Percentiles rank a stretch among this genome's conserved stretches.
These are phyloP conservation scores for Cryptomeria japonica DNA, from an alignment of 75 land plant species.

Conservation along the genomic window DNA sequence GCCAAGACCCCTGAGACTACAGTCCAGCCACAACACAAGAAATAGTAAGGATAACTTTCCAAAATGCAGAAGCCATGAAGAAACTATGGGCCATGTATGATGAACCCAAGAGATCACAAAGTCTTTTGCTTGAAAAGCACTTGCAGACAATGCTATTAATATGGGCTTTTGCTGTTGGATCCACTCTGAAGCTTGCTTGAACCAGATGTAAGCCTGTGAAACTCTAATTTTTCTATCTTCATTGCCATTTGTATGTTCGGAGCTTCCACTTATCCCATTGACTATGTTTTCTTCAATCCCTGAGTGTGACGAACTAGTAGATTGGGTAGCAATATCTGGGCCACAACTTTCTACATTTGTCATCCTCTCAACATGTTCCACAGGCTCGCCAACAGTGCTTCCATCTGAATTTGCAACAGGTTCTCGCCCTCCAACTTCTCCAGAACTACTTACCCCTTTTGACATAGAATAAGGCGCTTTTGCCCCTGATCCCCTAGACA, in stretches of 20 bases:
- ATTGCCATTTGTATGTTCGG: constrained; percentile 1
- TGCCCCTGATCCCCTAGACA: not conserved
- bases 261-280: not conserved
- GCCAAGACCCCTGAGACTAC: constrained; percentile 50
- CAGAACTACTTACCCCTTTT: not conserved
- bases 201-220: not conserved
- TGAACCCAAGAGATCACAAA: constrained; percentile 15
- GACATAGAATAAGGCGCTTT: not conserved
- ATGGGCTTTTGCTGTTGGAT: constrained; percentile 31
- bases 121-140: constrained; percentile 12
- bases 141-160: constrained; percentile 6
- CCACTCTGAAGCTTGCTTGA: constrained; percentile 24
- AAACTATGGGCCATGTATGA: constrained; percentile 33
- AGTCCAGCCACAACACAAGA: constrained; percentile 60
- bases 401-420: not conserved
- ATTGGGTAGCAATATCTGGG: not conserved
- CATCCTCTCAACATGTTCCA: not conserved
- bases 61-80: constrained; percentile 34
- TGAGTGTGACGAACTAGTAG: not conserved
- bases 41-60: constrained; percentile 45
- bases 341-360: not conserved
- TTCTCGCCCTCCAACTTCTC: not conserved
- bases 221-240: not conserved
- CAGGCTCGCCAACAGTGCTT: not conserved
- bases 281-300: not conserved